Base-by-base conservation (phyloP, 2,329 filamentous ascomycete genomes). In the Fonsecaea monophora region DNA sequence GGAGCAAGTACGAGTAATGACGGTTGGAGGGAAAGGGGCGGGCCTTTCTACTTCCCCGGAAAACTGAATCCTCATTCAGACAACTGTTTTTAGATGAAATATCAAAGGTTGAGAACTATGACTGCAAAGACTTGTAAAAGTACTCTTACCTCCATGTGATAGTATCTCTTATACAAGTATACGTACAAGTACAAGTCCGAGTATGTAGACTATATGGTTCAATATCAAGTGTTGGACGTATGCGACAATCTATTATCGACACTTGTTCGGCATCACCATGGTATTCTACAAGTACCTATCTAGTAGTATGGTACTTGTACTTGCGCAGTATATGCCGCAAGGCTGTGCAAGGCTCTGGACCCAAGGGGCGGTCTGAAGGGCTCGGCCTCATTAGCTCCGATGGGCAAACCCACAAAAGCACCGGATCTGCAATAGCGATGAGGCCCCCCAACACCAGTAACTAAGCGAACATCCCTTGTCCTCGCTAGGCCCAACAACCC, bases 51-150 rank as follows among this genome's bases (percentile, higher is more conserved):
- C 30, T 50, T 50, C 45, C 21, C 45, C 45, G 45, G 18, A 50
- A 50, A 45, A 38, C 12, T 13, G 45, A 10, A 50, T 50, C 21
- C 45, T 50, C 45, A 50, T 50, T 50, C 45, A 25, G 18, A 50
- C 45, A 13, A 25, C 30, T 32, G 30, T 32, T 32, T 10, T 50
- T 12, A 25, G 21, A 25, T 50, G 18, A 50, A 50, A 25, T 50
- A 50, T 25, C 25, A 30, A 30, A 50, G 45, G 18, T 50, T 50
- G 21, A 30, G 2, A 50, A 12, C 18, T 30, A 50, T 50, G 3
- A 48, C 42, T 48, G 4, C 30, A 38, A 13, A 10, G 5, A 38
- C 35, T 38, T 13, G 35, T 38, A 32, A 4, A 32, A 32, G 30
- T 32, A 32, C 30, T 32, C 30, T 5, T 32, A 6, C 6, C 30